phyloP scores from a whole-genome alignment of 2,329 filamentous ascomycete species.

The Sclerotiophoma versabilis region DNA sequence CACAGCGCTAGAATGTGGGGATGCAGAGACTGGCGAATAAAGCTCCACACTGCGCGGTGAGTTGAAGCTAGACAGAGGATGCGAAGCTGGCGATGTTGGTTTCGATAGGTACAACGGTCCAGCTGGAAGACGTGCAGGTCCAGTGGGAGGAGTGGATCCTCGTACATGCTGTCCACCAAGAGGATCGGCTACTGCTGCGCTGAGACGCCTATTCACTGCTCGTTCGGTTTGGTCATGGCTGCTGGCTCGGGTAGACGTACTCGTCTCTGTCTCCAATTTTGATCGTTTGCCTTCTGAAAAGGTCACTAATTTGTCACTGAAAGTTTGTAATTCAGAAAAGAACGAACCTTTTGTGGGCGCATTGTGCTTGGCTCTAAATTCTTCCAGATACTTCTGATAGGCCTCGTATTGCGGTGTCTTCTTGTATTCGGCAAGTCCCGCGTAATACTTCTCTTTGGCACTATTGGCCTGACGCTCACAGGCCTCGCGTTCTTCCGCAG shows the following conservation, averaged over 20 bases:
- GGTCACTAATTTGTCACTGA: slow-evolving; percentile 27
- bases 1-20: slow-evolving; percentile 39
- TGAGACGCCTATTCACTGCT: slow-evolving; percentile 33
- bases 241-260: slow-evolving; percentile 38
- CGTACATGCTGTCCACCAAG: slow-evolving; percentile 27
- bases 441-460: slow-evolving; percentile 79
- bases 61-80: slow-evolving; percentile 41
- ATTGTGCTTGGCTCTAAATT: slow-evolving; percentile 77
- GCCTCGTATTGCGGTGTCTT: slow-evolving; percentile 73
- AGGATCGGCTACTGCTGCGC: slow-evolving; percentile 34
- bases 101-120: slow-evolving; percentile 39
- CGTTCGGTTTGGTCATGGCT: slow-evolving; percentile 43
- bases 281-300: slow-evolving; percentile 53
- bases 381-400: slow-evolving; percentile 75
- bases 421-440: slow-evolving; percentile 77
- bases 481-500: slow-evolving; percentile 70
- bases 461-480: slow-evolving; percentile 75
- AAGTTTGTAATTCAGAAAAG: neutral
- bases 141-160: slow-evolving; percentile 40
- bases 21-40: slow-evolving; percentile 46
- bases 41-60: slow-evolving; percentile 44
- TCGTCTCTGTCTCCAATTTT: slow-evolving; percentile 51
- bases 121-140: slow-evolving; percentile 33
- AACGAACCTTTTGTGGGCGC: slow-evolving; percentile 46
- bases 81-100: slow-evolving; percentile 43